Conservation (phyloP, 225 moss, liverwort and hornwort genomes). For the Anthoceros angustus region DNA sequence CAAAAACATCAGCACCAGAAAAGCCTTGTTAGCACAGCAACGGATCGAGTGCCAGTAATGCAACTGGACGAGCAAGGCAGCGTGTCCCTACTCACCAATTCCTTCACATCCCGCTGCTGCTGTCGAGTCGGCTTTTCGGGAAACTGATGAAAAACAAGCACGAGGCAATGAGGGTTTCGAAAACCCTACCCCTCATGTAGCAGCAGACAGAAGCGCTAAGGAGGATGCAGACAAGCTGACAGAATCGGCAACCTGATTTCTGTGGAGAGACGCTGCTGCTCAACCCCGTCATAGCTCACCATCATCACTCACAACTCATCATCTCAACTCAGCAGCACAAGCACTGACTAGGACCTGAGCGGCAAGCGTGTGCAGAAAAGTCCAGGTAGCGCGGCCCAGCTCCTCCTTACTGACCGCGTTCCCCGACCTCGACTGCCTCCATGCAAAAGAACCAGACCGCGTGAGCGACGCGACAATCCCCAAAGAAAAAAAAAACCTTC, state of each 20-base stretch:
- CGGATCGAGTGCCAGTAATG: background rate
- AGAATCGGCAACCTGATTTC: background rate
- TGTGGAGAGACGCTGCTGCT: background rate
- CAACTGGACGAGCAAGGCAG: constrained; percentile 3
- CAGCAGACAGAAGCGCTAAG: background rate
- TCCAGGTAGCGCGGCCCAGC: constrained; percentile 88
- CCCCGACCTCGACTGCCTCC: constrained; percentile 26
- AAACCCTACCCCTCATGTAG: background rate
- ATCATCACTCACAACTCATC: background rate
- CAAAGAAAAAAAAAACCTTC: background rate
- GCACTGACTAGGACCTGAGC: constrained; percentile 52
- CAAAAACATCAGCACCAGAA: background rate
- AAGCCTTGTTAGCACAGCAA: background rate
- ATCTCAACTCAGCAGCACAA: background rate
- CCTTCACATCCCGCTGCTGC: constrained; percentile 74
- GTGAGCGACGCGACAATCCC: background rate
- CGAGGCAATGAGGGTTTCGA: constrained; percentile 6
- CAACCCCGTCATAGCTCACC: background rate
- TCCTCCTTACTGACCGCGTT: constrained; percentile 70
- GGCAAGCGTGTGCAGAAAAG: constrained; percentile 82
- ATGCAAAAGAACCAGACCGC: background rate
- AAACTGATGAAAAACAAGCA: constrained; percentile 35
- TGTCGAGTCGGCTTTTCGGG: constrained; percentile 73
- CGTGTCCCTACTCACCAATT: constrained; percentile 30
- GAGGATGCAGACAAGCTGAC: background rate